Base-by-base conservation (phyloP, 2,329 filamentous ascomycete genomes). In the Scedosporium apiospermum region DNA sequence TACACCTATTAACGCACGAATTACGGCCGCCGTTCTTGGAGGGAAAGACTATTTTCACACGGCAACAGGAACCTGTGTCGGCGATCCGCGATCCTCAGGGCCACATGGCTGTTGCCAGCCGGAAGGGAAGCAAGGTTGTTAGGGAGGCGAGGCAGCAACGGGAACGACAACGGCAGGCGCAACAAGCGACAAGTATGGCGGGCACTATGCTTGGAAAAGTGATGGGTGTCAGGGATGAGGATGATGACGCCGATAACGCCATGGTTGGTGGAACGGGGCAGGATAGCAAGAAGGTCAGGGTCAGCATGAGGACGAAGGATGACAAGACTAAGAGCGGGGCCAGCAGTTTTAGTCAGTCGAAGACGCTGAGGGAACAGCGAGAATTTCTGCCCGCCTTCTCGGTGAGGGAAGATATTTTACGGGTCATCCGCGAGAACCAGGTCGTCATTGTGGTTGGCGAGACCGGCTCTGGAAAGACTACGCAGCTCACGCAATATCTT, bases 81-180 rank as follows among this genome's bases (percentile, higher is more conserved):
- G 96, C 95, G 0, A 90, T 99, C 14, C 85, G 89, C 61, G 95
- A 99, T 72, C 88, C 90, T 27, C 93, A 98, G 75, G 99, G 96
- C 71, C 95, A 99, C 71, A 96, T 99, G 95, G 95, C 95, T 1
- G 93, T 99, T 1, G 98, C 98, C 69, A 96, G 92, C 76, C 85
- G 93, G 53, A 97, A 97, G 73, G 95, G 95, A 0, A 98, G 93
- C 71, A 89, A 87, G 68, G 92, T 97, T 1, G 95, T 99, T 12
- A 90, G 89, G 70, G 95, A 99, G 69, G 88, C 89, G 68, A 82
- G 96, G 51, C 92, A 96, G 74, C 92, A 96, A 74, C 89, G 93
- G 65, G 95, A 99, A 73, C 85, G 95, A 51, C 91, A 96, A 70
- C 91, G 92, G 69, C 93, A 98, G 74, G 93, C 95, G 0, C 92